A percentile compares a stretch with the other conserved stretches of the same genome.
These are phyloP conservation scores for Rhododendron kiyosumense DNA, from an alignment of 148 eudicot species.

Conservation along the genomic window DNA sequence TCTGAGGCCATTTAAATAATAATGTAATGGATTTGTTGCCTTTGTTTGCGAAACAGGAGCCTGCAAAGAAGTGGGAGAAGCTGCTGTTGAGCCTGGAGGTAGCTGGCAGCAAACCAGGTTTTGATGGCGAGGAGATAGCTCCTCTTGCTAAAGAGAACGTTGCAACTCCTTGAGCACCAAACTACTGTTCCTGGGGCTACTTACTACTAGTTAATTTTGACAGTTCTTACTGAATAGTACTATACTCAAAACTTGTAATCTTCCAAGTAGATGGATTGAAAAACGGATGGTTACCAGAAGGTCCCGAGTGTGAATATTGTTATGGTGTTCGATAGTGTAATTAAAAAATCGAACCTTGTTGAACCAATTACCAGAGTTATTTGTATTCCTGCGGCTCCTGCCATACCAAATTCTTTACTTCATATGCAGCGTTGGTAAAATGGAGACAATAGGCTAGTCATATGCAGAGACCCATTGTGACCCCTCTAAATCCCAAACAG, in stretches of 20 bases:
- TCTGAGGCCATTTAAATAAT: neutral
- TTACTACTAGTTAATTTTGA: neutral
- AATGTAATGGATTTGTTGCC: neutral
- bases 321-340: neutral
- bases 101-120: slow-evolving; percentile 60
- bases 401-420: neutral
- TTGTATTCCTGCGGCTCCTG: neutral
- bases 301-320: neutral
- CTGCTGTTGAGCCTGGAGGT: slow-evolving; percentile 52
- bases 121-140: slow-evolving; percentile 75
- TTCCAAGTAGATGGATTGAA: neutral
- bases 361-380: neutral
- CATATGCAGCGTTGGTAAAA: neutral
- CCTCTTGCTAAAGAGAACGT: slow-evolving; percentile 81
- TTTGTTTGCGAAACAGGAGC: slow-evolving; percentile 41
- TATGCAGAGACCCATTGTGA: neutral
- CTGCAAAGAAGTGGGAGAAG: slow-evolving; percentile 77
- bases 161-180: slow-evolving; percentile 40
- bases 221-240: neutral
- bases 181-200: neutral
- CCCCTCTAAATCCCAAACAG: neutral
- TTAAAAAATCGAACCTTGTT: neutral
- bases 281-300: neutral
- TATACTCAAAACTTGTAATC: neutral
- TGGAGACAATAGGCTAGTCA: neutral